phyloP scores from a whole-genome alignment of 1,284 basidiomycete species.

The Cryptococcus floricola region DNA sequence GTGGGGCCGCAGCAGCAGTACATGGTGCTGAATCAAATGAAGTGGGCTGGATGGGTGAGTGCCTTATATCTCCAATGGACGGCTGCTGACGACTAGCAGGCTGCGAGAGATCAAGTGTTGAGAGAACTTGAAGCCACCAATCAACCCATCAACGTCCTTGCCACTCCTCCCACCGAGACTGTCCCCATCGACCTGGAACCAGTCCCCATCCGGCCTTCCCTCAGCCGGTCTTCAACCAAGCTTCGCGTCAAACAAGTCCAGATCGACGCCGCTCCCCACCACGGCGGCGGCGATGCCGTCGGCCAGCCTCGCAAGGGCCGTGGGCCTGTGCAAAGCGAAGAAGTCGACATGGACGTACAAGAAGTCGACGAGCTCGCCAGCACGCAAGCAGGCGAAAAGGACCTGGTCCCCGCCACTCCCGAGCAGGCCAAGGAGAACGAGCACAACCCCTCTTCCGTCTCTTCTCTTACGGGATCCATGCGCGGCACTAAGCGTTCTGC shows the following conservation, averaged over 20 bases:
- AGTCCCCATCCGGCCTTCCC: too few relatives aligned
- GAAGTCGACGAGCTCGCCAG: not conserved
- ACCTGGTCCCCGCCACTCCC: not conserved
- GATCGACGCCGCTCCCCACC: not conserved
- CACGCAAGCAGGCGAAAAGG: not conserved
- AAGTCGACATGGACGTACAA: not conserved
- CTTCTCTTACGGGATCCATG: conserved; percentile 5
- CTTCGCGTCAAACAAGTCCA: not conserved
- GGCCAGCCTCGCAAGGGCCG: conserved; percentile 42
- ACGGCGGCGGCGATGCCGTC: conserved; percentile 33
- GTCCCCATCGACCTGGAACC: not conserved
- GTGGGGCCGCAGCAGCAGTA: conserved; percentile 82
- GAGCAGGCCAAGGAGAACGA: not conserved
- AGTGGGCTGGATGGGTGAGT: conserved; percentile 91
- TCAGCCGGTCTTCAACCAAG: not conserved
- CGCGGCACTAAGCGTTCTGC: conserved; percentile 21
- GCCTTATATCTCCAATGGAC: conserved; percentile 37
- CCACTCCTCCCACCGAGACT: conserved; percentile 32
- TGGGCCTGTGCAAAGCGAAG: not conserved
- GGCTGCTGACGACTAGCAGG: conserved; percentile 49
- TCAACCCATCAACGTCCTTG: conserved; percentile 52
- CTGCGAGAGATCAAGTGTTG: conserved; percentile 55
- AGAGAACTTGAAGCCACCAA: conserved; percentile 69
- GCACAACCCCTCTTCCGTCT: not conserved
- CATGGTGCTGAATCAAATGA: conserved; percentile 91